These are phyloP conservation scores for Tremellales sp. DNA, from an alignment of 1,284 basidiomycete genomes.

Conservation along the genomic window DNA sequence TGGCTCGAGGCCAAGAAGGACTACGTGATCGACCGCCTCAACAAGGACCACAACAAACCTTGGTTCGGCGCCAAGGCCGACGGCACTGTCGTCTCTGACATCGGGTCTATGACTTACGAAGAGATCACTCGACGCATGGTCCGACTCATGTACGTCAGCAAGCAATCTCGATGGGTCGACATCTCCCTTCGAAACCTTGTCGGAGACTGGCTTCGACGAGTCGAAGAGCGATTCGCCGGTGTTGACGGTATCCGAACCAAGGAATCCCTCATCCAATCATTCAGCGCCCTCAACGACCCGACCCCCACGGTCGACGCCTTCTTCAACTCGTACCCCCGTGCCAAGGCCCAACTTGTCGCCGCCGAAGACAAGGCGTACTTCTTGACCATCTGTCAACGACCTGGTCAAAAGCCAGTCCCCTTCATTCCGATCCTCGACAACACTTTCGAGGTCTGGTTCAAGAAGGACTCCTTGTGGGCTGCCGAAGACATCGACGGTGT, in stretches of 20 bases:
- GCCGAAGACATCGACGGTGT: constrained; percentile 98
- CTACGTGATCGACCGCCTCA: constrained; percentile 87
- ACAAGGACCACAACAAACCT: constrained; percentile 93
- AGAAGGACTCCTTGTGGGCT: constrained; percentile 98
- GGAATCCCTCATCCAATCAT: constrained; percentile 86
- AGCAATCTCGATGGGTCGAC: constrained; percentile 93
- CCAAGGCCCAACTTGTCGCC: constrained; percentile 81
- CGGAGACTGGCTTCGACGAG: constrained; percentile 92
- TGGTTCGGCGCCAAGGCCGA: constrained; percentile 97
- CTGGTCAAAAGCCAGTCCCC: constrained; percentile 95
- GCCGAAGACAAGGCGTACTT: constrained; percentile 94
- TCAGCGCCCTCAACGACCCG: constrained; percentile 77
- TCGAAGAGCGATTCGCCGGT: constrained; percentile 96
- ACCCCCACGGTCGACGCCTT: constrained; percentile 71
- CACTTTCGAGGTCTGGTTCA: constrained; percentile 96
- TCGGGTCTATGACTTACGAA: constrained; percentile 97
- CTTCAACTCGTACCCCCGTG: constrained; percentile 78
- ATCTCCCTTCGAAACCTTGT: constrained; percentile 87
- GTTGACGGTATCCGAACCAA: constrained; percentile 72
- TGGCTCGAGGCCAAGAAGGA: constrained; percentile 85
- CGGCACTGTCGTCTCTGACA: constrained; percentile 73
- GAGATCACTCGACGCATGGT: constrained; percentile 90
- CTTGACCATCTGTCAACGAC: constrained; percentile 88
- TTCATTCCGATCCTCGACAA: constrained; percentile 97
- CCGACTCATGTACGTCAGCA: constrained; percentile 84